phyloP scores from a whole-genome alignment of 495 filamentous ascomycete species.

The Penicillium parvum region DNA sequence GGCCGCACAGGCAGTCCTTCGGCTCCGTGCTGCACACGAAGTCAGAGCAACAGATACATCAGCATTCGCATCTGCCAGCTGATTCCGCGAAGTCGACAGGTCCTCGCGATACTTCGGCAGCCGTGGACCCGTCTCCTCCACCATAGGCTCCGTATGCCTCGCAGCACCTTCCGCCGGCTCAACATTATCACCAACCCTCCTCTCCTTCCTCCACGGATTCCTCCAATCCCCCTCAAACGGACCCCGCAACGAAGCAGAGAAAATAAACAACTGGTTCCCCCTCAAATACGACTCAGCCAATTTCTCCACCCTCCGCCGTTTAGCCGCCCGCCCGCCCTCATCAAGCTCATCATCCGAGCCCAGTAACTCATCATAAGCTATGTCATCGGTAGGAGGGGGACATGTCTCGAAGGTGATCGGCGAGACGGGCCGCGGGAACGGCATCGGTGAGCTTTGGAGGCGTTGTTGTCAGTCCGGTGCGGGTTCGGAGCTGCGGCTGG shows the following conservation, averaged over 20 bases:
- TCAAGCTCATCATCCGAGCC: constrained; percentile 60
- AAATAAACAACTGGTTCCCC: constrained; percentile 53
- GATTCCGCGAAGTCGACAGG: neutral
- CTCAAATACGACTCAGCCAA: constrained; percentile 55
- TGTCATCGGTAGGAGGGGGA: constrained; percentile 33
- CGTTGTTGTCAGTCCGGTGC: constrained; percentile 10
- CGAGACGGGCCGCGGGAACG: constrained; percentile 35
- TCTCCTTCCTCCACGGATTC: constrained; percentile 57
- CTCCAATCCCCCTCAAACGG: constrained; percentile 61
- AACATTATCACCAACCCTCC: constrained; percentile 7
- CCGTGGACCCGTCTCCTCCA: constrained; percentile 19
- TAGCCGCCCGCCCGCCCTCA: constrained; percentile 43
- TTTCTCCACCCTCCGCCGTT: constrained; percentile 53
- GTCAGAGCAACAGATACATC: neutral
- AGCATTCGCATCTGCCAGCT: neutral
- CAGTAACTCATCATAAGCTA: constrained; percentile 39
- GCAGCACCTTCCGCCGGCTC: neutral
- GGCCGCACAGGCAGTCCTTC: neutral
- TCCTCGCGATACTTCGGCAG: constrained; percentile 4
- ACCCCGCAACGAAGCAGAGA: constrained; percentile 58
- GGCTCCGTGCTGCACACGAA: neutral
- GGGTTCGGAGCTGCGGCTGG: constrained; percentile 18
- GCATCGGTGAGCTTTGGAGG: constrained; percentile 34
- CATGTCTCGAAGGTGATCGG: constrained; percentile 44
- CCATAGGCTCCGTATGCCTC: neutral